Evolutionary conservation across 108 stramenopile genomes (phyloP), one percentile per base, ranked within the genome.

Genomic region (Bacterosira constricta): DNA sequence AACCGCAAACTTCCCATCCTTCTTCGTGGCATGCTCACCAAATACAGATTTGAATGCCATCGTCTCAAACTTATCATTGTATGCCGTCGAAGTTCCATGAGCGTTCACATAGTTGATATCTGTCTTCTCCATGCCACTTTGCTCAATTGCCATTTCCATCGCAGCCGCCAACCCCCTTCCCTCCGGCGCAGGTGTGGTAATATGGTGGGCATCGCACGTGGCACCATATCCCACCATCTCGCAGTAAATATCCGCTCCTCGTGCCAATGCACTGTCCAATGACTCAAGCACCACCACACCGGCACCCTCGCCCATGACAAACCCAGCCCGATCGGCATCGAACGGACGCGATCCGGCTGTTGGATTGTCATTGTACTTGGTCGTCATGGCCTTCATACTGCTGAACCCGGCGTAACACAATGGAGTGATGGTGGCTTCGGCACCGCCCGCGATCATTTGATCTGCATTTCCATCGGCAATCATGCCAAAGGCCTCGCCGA

Each of bases 241-340:
- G 21, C 94, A 95, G 50, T 96, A 89, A 52, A 97, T 92, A 59
- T 78, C 74, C 2, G 98, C 99, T n/a, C 98, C 99, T 27, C 99
- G 85, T 42, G 85, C 84, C 77, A 86, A 71, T 2, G 99, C 99
- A 45, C 92, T 90, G 61, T 93, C 96, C 66, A 95, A 61, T 26
- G 87, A 87, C 71, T 99, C 99, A 3, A 99, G 69, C 6, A 98
- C 69, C 27, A 99, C 72, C 12, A 98, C 97, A 36, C 97, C 99
- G 3, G 97, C 92, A 34, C 99, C 99, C 83, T 99, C 99, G 11
- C 96, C 99, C 97, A 99, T 98, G 69, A 99, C 84, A 67, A 99
- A 99, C 17, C 99, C 99, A 18, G 88, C 96, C 15, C 99, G 81
- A 59, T 84, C 88, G 32, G 84, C 83, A 85, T 98, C 98, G 62